Conservation (phyloP, 2,329 filamentous ascomycete genomes). For the Metarhizium sp. region DNA sequence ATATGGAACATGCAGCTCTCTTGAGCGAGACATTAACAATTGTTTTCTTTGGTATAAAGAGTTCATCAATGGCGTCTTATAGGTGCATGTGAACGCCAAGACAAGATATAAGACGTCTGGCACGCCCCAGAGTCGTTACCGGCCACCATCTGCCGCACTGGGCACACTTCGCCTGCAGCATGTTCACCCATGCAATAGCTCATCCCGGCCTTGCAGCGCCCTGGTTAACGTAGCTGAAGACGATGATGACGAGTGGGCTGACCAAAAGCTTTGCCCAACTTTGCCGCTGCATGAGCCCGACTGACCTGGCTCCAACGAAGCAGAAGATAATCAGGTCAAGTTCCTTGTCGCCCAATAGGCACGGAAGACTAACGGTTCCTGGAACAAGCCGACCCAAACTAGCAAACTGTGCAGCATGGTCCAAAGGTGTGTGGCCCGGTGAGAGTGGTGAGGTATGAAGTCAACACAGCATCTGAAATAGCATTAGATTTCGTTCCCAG, state of each 20-base stretch:
- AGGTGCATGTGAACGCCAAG: neutral
- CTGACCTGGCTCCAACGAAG: conserved; percentile 9
- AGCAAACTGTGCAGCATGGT: neutral
- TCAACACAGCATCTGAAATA: neutral
- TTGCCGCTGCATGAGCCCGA: conserved; percentile 10
- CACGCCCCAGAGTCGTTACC: neutral
- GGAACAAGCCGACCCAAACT: neutral
- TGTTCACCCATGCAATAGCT: neutral
- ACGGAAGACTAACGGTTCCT: neutral
- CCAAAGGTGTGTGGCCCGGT: neutral
- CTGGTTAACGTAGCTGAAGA: neutral
- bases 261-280: neutral
- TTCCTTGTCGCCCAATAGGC: conserved; percentile 5
- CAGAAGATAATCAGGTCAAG: conserved; percentile 4
- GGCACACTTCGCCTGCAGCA: neutral
- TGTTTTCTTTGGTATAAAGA: neutral
- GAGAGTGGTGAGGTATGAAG: neutral
- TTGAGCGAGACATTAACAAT: neutral
- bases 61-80: neutral
- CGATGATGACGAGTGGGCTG: conserved; percentile 1
- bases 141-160: neutral
- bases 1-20: neutral
- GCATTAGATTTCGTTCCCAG: neutral
- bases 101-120: neutral
- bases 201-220: neutral